Conservation (phyloP, 257 asterid species). For the Solanum sejunctum region DNA sequence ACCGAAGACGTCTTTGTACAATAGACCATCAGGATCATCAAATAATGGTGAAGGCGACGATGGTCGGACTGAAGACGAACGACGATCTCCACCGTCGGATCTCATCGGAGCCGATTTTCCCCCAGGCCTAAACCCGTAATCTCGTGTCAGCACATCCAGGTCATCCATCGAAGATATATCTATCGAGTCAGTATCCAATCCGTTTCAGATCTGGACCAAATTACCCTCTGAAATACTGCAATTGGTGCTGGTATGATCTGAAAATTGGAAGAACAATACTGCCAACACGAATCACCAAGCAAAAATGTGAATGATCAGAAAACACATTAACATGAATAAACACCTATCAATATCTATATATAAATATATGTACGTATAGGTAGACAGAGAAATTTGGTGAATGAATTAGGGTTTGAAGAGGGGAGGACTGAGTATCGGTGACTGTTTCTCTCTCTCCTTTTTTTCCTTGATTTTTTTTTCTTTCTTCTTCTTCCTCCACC, state of each 20-base stretch:
- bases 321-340: background rate
- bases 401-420: conserved; percentile 5
- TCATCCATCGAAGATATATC: conserved; percentile 54
- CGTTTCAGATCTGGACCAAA: conserved; percentile 29
- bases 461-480: background rate
- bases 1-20: conserved; percentile 62
- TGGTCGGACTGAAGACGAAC: conserved; percentile 36
- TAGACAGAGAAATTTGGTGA: background rate
- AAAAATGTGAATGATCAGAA: background rate
- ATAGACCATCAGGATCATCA: conserved; percentile 19
- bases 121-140: conserved; percentile 53
- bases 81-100: conserved; percentile 58
- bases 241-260: conserved; percentile 18
- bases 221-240: conserved; percentile 14
- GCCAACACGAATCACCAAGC: background rate
- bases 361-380: background rate
- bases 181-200: conserved; percentile 3
- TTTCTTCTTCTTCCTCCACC: background rate
- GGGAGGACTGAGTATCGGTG: background rate
- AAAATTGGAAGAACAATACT: background rate
- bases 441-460: background rate
- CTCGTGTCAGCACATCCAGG: conserved; percentile 67
- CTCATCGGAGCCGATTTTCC: conserved; percentile 96
- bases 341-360: background rate
- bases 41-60: background rate